phyloP scores from a whole-genome alignment of 2,329 filamentous ascomycete species.

The Pezicula carpinea region DNA sequence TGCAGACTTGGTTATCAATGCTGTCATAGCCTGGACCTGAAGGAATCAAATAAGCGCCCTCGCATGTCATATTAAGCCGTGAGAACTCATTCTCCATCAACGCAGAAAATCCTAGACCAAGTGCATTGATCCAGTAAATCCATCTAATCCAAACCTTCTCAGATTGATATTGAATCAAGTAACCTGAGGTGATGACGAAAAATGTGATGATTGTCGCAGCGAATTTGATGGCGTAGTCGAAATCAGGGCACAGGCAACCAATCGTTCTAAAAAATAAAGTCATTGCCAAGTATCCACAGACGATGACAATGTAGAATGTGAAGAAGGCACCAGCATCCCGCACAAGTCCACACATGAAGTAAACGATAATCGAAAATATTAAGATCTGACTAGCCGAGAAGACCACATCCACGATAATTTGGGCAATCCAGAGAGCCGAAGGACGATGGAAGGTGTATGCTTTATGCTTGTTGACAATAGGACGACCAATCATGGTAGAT shows the following conservation, averaged over 20 bases:
- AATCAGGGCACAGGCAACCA: slow-evolving; percentile 71
- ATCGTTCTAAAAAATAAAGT: slow-evolving; percentile 74
- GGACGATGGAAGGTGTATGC: slow-evolving; percentile 80
- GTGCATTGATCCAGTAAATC: slow-evolving; percentile 73
- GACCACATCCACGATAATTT: slow-evolving; percentile 72
- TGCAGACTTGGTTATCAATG: slow-evolving; percentile 75
- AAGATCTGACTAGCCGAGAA: slow-evolving; percentile 69
- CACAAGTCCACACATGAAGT: slow-evolving; percentile 70
- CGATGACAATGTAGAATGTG: slow-evolving; percentile 67
- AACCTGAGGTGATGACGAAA: slow-evolving; percentile 78
- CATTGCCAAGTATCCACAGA: slow-evolving; percentile 67
- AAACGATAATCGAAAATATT: slow-evolving; percentile 70
- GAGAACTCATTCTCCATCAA: slow-evolving; percentile 88
- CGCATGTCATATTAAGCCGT: slow-evolving; percentile 64
- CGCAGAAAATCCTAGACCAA: slow-evolving; percentile 70
- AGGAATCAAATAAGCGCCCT: slow-evolving; percentile 63
- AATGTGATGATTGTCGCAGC: slow-evolving; percentile 74
- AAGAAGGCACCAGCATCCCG: slow-evolving; percentile 74
- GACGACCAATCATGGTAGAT: slow-evolving; percentile 68
- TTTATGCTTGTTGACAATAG: slow-evolving; percentile 79
- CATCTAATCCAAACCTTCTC: slow-evolving; percentile 74
- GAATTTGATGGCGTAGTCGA: slow-evolving; percentile 81
- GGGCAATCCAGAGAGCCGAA: slow-evolving; percentile 76
- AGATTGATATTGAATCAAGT: slow-evolving; percentile 73
- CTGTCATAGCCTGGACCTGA: slow-evolving; percentile 65